Base-by-base conservation (phyloP, 2,329 filamentous ascomycete genomes). In the Microcera coccophila region DNA sequence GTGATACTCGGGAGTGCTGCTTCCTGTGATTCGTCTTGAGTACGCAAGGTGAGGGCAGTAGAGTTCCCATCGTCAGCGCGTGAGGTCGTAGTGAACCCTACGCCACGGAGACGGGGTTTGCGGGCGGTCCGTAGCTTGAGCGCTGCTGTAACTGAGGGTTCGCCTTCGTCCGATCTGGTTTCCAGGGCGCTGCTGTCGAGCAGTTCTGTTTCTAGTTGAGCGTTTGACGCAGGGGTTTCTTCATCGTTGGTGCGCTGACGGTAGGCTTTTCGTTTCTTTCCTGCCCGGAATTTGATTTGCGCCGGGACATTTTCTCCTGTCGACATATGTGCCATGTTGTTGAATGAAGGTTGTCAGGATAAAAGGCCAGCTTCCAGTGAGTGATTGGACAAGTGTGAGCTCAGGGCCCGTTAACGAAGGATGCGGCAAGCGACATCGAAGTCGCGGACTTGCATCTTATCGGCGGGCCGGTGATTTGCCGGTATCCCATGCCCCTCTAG, bases 211-310 rank as follows among this genome's bases (percentile, higher is more conserved):
- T 5, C 22, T 15, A 38, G 15, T 4, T 29, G 16, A 17, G 40
- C 28, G 14, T 33, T 17, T 7, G 24, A 35, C 39, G 16, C 19
- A 17, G 37, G 39, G 9, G 37, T 35, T 29, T 34, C 42, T 39
- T 41, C 49, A 28, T 55, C 58, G 39, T 63, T 58, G 37, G 63
- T 58, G 49, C 77, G 75, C 49, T 78, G 77, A 36, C 79, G 72
- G 50, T 80, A 78, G 4, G 69, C 65, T 58, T 82, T 82, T 59
- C 78, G 72, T 64, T 81, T 83, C 62, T 81, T 83, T 46, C 69
- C 58, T 21, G 66, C 68, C 29, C 79, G 77, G 52, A 84, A 84
- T 22, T 76, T 63, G 24, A 79, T 62, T 11, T 65, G 62, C 35
- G 57, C 52, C 37, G 42, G n/a, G 5, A 40, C 39, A 3, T 57